Evolutionary conservation across 768 basidiomycete species (phyloP), one percentile per base, ranked within the genome.

Genomic region (Pleurotus eryngii): DNA sequence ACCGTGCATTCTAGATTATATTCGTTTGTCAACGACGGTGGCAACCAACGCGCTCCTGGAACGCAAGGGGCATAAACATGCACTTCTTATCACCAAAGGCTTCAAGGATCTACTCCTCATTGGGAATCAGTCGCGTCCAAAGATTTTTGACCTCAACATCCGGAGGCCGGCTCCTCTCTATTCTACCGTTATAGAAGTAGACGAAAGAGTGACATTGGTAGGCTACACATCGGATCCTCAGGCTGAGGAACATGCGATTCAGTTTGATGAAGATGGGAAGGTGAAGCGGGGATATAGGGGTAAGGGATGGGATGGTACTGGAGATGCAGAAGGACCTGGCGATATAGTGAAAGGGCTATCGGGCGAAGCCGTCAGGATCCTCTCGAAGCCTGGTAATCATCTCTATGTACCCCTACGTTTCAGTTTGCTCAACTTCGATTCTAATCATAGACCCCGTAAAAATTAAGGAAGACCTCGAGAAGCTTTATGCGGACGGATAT

Each of bases 11-110:
- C 9, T 58, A 93, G 94, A 96, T 65, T 95, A 93, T 67, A 92
- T 96, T 60, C 84, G 94, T 15, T 75, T 96, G 6, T 94, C 92
- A 0, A 97, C 95, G 0, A 98, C 96, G 0, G 93, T 98, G 3
- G 95, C 95, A 0, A 98, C 96, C 15, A 98, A 98, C 65, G 95
- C 96, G 0, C 81, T 98, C 0, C 81, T 98, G 5, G 96, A 98
- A 65, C 86, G 96, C 47, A 95, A 96, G 70, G 96, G 96, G 1
- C 89, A 93, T 64, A 87, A 86, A 60, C 93, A 96, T 59, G 95
- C 93, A 0, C 76, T 98, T 37, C 74, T 97, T 12, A 96, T 95
- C 65, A 98, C 96, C 1, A 84, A 84, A 59, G 94, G 94, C 0
- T 96, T 95, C 79, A 85, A 85, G 67, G 95, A 97, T 70, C 84